Evolutionary conservation across 495 filamentous ascomycete species (phyloP), one percentile per base, ranked within the genome.

Genomic region (Poronia punctata): DNA sequence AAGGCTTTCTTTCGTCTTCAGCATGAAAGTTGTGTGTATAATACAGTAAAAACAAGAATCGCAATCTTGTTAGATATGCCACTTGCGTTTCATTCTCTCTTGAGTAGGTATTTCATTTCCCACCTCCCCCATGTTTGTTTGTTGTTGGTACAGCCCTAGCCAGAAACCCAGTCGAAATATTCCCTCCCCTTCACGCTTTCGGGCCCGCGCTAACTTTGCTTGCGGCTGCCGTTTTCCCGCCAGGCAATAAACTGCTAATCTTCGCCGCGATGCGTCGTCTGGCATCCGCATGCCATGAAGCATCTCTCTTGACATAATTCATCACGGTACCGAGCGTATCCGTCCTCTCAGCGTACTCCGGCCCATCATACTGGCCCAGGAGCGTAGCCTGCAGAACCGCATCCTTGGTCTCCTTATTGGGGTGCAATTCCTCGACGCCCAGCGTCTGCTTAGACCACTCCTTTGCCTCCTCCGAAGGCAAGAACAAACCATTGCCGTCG

Each of bases 321-420:
- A 38, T 45, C 25, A 74, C 35, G 25, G 50, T 48, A 0, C 38
- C 61, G 16, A 60, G 11, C 19, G 61, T 43, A 29, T 72, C 63
- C 2, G 14, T 33, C 8, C 50, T 19, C 1, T 62, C 60, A 8
- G 49, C 55, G 26, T 52, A 56, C 41, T 48, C 35, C 1, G 60
- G 48, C 0, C 43, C 50, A 14, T 57, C 46, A 48, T 75, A 71
- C 28, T 57, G 56, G 23, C 71, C 71, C 15, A 56, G 51, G 37
- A 74, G 35, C 20, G 55, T 53, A 30, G 54, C 40, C 29, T 72
- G 62, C 6, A 68, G 17, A 8, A 73, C 54, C 4, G 53, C 56
- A 23, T 49, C 45, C 54, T 60, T 66, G 21, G 57, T 59, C 40
- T 48, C 51, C 10, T 34, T 42, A 22, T 43, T 12, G 15, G 61